These are phyloP conservation scores for Haplographium delicatum DNA, from an alignment of 495 filamentous ascomycete species.

Conservation along the genomic window DNA sequence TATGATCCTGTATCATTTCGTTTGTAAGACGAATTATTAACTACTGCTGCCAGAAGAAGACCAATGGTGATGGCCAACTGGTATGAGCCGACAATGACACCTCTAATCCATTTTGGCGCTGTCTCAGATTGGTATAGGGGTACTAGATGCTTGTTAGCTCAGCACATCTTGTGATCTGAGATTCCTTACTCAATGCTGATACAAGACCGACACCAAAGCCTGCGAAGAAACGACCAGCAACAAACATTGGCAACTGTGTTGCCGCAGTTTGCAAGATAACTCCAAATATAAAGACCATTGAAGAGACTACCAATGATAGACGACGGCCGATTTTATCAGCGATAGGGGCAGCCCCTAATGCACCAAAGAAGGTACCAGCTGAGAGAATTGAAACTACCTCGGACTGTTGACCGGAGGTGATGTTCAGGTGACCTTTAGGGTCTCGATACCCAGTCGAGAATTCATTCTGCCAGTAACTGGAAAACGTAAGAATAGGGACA, in stretches of 20 bases:
- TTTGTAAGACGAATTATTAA: slow-evolving; percentile 68
- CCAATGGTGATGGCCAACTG: slow-evolving; percentile 85
- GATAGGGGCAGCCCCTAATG: slow-evolving; percentile 59
- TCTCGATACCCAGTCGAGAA: slow-evolving; percentile 66
- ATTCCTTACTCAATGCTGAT: slow-evolving; percentile 54
- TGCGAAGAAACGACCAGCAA: slow-evolving; percentile 74
- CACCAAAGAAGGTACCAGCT: slow-evolving; percentile 82
- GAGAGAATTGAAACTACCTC: slow-evolving; percentile 81
- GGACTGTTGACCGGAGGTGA: slow-evolving; percentile 58
- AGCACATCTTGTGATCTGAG: too few relatives aligned
- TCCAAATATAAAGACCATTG: slow-evolving; percentile 66
- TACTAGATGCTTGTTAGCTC: slow-evolving; percentile 36
- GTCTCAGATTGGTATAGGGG: slow-evolving; percentile 88
- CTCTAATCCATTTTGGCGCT: slow-evolving; percentile 80
- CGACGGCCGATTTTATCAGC: slow-evolving; percentile 73
- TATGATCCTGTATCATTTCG: slow-evolving; percentile 60
- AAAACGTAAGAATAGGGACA: background rate
- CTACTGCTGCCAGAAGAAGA: slow-evolving; percentile 70
- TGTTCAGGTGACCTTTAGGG: slow-evolving; percentile 42
- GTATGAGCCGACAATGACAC: slow-evolving; percentile 77
- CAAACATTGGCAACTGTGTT: slow-evolving; percentile 60
- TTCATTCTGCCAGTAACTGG: slow-evolving; percentile 50
- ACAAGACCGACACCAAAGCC: slow-evolving; percentile 79
- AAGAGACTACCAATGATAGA: slow-evolving; percentile 57
- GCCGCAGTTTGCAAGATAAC: slow-evolving; percentile 72